Evolutionary conservation across 139 green algal genomes (phyloP).

Genomic region (Marvania coccoides): DNA sequence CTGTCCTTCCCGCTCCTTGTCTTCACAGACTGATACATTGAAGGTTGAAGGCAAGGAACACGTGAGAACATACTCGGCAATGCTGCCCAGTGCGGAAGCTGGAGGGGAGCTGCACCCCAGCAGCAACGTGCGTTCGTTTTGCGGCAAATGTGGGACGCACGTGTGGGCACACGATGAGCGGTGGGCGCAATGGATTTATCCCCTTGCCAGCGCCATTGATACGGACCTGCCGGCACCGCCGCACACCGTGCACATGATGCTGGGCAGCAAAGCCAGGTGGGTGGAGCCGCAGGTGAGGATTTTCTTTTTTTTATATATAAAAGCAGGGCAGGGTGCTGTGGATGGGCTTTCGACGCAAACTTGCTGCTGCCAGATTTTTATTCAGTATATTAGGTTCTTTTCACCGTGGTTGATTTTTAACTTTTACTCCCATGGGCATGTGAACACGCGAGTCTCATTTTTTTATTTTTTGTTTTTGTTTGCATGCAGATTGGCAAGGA

Average conservation of each 20-base stretch:
- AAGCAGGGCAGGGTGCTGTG: not conserved
- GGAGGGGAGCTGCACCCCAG: conserved; percentile 19
- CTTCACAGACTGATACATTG: conserved; percentile 22
- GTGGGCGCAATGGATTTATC: conserved; percentile 38
- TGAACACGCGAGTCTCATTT: not conserved
- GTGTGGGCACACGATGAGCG: conserved; percentile 27
- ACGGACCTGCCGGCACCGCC: conserved; percentile 29
- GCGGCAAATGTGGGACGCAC: conserved; percentile 32
- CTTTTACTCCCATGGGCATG: conserved; percentile 4
- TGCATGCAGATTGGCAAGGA: conserved; percentile 1
- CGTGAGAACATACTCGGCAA: conserved; percentile 19
- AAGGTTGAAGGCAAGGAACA: conserved; percentile 23
- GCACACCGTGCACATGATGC: conserved; percentile 43
- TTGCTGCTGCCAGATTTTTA: conserved; percentile 1
- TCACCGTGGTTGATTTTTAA: too few species aligned
- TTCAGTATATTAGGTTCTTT: not conserved
- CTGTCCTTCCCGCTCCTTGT: too few species aligned
- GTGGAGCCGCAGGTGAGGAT: conserved; percentile 19
- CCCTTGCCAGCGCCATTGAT: conserved; percentile 46
- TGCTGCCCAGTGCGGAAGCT: conserved; percentile 13
- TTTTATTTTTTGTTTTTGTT: not conserved
- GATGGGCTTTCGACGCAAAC: not conserved
- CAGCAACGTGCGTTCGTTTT: conserved; percentile 38
- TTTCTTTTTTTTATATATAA: not conserved
- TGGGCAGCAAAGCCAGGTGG: conserved; percentile 39